Conservation (phyloP, 1,284 basidiomycete genomes). For the Trichosporon ovoides region DNA sequence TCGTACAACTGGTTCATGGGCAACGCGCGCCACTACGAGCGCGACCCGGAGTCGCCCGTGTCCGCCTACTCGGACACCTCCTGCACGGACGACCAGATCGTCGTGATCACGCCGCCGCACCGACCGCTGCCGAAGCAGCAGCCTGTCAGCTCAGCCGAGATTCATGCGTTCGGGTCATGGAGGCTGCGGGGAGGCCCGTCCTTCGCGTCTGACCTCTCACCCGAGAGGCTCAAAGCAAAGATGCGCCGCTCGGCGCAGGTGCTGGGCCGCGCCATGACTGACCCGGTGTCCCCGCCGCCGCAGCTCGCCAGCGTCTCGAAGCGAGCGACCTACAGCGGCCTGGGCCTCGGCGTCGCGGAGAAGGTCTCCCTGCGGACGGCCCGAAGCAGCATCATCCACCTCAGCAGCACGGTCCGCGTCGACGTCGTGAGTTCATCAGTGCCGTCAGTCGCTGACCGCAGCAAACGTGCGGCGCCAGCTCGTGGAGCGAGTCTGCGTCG, state of each 20-base stretch:
- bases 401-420: not conserved
- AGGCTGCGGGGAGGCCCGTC: not conserved
- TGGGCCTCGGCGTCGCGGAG: not conserved
- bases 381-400: not conserved
- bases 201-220: not conserved
- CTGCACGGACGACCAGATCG: not conserved
- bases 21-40: not conserved
- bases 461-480: not conserved
- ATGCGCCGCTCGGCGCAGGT: not conserved
- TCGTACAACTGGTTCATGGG: constrained; percentile 1
- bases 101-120: not conserved
- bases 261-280: not conserved
- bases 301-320: not conserved
- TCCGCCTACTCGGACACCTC: not conserved
- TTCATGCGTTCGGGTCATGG: not conserved
- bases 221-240: not conserved
- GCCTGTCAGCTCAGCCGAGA: not conserved
- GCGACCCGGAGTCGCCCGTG: not conserved
- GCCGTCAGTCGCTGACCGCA: no score
- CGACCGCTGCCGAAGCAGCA: not conserved
- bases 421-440: no score
- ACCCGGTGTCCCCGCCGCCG: not conserved
- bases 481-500: not conserved
- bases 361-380: not conserved
- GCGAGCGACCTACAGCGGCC: not conserved